Conservation (phyloP, 768 basidiomycete genomes). For the Hygrophoropsis aurantiaca region DNA sequence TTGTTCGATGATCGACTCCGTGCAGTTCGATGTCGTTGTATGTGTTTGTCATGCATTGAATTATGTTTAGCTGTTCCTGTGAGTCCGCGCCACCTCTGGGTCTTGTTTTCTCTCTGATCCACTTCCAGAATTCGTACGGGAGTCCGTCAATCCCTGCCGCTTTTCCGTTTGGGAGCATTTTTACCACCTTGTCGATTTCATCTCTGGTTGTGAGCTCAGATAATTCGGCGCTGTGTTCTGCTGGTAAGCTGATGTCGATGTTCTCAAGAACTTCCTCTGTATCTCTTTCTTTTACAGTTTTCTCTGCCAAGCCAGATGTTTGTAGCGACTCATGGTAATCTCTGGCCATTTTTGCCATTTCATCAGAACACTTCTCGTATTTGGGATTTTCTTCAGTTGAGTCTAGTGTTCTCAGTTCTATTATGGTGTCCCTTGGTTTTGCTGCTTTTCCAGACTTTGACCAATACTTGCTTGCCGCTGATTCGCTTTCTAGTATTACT, state of each 20-base stretch:
- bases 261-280: no score
- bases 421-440: conserved; percentile 17
- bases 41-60: background rate
- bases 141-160: conserved; percentile 26
- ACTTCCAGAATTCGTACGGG: conserved; percentile 29
- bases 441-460: conserved; percentile 2
- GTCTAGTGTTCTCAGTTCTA: conserved; percentile 4
- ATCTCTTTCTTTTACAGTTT: no score
- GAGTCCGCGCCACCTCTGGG: background rate
- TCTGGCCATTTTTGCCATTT: conserved; percentile 33
- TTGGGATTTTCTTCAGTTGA: background rate
- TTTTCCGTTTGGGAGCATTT: conserved; percentile 10
- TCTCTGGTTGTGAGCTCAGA: background rate
- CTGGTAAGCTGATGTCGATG: no score
- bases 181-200: conserved; percentile 14
- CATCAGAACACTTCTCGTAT: background rate
- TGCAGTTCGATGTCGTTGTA: conserved; percentile 7
- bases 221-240: background rate
- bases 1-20: conserved; percentile 8
- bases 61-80: background rate
- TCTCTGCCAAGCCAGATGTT: background rate
- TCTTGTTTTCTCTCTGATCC: accelerated
- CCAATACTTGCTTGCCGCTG: conserved; percentile 18
- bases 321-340: conserved; percentile 18
- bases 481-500: no score